phyloP scores from a whole-genome alignment of 148 eudicot species.

The Amaranthus hypochondriacus region DNA sequence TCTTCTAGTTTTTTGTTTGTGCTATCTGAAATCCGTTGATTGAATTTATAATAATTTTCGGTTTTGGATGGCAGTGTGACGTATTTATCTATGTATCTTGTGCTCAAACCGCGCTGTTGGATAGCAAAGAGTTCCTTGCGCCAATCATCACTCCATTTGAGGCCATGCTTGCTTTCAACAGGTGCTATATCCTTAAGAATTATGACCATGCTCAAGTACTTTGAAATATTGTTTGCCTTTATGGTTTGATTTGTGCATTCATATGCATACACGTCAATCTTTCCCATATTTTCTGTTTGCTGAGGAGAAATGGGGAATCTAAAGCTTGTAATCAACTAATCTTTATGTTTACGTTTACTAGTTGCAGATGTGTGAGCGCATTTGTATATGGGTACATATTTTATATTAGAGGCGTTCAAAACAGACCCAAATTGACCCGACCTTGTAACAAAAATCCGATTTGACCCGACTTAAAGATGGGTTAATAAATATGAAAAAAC shows the following conservation, averaged over 20 bases:
- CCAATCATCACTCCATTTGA: constrained; percentile 95
- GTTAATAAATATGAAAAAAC: too few relatives aligned
- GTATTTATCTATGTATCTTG: constrained; percentile 82
- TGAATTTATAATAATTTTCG: not conserved
- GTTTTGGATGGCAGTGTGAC: constrained; percentile 63
- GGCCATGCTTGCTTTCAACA: constrained; percentile 76
- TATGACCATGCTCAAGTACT: not conserved
- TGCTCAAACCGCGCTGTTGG: constrained; percentile 90
- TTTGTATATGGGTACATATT: too few relatives aligned
- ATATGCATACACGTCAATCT: not conserved
- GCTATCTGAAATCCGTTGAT: not conserved
- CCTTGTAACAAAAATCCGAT: too few relatives aligned
- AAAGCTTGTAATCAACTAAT: too few relatives aligned
- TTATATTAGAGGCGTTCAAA: too few relatives aligned
- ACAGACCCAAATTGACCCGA: too few relatives aligned
- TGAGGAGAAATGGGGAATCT: not conserved
- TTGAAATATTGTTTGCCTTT: not conserved
- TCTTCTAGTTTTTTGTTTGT: constrained; percentile 2
- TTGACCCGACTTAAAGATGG: too few relatives aligned
- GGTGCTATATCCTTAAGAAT: constrained; percentile 37
- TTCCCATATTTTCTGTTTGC: not conserved
- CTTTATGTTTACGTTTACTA: too few relatives aligned
- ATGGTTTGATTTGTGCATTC: not conserved
- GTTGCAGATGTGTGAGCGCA: too few relatives aligned
- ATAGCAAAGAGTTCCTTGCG: constrained; percentile 95